Evolutionary conservation across 352 stramenopile species (phyloP).

Genomic region (Globisporangium radiosum): DNA sequence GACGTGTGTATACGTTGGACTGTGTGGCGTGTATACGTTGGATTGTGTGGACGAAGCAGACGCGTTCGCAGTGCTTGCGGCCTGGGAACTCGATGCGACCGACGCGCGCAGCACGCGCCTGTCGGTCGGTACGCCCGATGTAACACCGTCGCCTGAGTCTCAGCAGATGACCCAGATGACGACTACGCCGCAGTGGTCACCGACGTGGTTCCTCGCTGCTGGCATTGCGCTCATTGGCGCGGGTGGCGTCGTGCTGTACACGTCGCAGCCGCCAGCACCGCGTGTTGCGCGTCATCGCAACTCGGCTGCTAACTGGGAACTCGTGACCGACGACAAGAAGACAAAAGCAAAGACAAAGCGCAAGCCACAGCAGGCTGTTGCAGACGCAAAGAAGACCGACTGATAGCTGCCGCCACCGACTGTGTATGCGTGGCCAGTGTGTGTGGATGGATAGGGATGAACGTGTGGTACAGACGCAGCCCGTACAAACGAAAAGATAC

Average conservation of each 20-base stretch:
- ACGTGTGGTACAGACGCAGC: not conserved
- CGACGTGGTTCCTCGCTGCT: slow-evolving; percentile 36
- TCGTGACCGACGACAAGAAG: slow-evolving; percentile 3
- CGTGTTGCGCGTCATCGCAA: not conserved
- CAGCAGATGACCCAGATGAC: too few relatives aligned
- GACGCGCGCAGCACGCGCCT: slow-evolving; percentile 27
- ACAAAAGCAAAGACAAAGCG: not conserved
- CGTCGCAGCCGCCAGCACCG: slow-evolving; percentile 24
- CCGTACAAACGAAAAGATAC: not conserved
- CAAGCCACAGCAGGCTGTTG: not conserved
- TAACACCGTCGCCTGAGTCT: not conserved
- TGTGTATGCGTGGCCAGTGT: not conserved
- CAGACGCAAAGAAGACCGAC: slow-evolving; percentile 6
- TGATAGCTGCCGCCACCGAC: not conserved
- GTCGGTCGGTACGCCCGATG: slow-evolving; percentile 33
- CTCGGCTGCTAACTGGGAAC: slow-evolving; percentile 10
- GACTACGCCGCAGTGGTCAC: slow-evolving; percentile 2
- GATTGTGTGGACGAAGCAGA: slow-evolving; percentile 15
- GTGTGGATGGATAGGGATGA: not conserved
- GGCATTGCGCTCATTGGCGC: slow-evolving; percentile 41
- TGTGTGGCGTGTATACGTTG: too few relatives aligned
- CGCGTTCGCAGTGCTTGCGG: slow-evolving; percentile 44
- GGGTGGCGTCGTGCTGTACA: slow-evolving; percentile 45
- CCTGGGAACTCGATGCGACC: slow-evolving; percentile 43
- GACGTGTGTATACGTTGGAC: not conserved